These are phyloP conservation scores for Neltuma alba DNA, from an alignment of 306 rosid genomes.

Conservation along the genomic window DNA sequence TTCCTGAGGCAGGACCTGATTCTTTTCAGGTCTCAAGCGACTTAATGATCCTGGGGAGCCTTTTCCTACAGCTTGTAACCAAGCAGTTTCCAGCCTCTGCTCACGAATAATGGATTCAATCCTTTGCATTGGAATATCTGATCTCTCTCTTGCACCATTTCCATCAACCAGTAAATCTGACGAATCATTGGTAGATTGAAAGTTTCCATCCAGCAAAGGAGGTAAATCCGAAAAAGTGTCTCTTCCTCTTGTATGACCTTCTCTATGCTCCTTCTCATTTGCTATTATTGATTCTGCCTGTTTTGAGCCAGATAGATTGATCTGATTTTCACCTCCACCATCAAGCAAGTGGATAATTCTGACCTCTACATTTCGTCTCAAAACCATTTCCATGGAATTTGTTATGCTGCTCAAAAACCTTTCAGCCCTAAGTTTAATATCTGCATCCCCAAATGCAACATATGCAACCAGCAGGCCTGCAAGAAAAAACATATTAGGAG, in stretches of 20 bases:
- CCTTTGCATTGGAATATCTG: constrained; percentile 87
- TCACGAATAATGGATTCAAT: constrained; percentile 96
- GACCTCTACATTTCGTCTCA: constrained; percentile 87
- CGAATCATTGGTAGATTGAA: constrained; percentile 58
- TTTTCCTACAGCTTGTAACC: constrained; percentile 92
- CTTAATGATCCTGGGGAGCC: constrained; percentile 91
- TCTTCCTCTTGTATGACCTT: constrained; percentile 41
- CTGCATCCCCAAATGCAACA: constrained; percentile 79
- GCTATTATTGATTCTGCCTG: constrained; percentile 39
- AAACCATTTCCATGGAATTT: constrained; percentile 95
- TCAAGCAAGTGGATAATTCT: constrained; percentile 82
- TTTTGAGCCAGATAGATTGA: constrained; percentile 41
- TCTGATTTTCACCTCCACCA: constrained; percentile 59
- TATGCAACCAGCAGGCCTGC: constrained; percentile 88
- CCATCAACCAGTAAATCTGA: constrained; percentile 66
- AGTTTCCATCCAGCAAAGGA: constrained; percentile 56
- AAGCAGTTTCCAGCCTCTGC: constrained; percentile 95
- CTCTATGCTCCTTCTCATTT: constrained; percentile 54
- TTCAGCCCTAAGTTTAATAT: constrained; percentile 84
- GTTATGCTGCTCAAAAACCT: constrained; percentile 96
- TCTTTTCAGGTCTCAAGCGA: constrained; percentile 90
- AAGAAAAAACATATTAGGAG: constrained; percentile 32
- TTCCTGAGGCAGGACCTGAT: constrained; percentile 97
- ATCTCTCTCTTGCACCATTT: constrained; percentile 53
- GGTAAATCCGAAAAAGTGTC: constrained; percentile 59